phyloP scores from a whole-genome alignment of 371 early-diverging fungal species.

The Mucor mucedo region DNA sequence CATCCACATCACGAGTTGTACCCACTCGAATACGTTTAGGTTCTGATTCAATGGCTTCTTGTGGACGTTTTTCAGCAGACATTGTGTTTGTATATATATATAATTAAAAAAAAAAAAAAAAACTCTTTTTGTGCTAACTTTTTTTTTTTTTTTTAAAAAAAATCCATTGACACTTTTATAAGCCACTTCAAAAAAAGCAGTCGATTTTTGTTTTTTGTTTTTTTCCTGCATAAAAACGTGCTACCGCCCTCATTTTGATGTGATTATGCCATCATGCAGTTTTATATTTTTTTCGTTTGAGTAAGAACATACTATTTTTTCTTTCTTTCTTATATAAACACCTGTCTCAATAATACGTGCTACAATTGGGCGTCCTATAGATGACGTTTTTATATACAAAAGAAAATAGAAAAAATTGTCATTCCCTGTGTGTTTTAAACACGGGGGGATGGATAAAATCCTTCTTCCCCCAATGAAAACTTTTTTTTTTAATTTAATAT shows the following conservation, averaged over 20 bases:
- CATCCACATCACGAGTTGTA: conserved; percentile 52
- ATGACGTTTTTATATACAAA: no score
- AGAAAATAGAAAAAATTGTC: no score
- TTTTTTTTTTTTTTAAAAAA: background rate
- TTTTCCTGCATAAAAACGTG: background rate
- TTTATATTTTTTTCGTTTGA: no score
- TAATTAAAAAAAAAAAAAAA: conserved; percentile 10
- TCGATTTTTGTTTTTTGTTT: conserved; percentile 1
- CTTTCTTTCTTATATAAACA: no score
- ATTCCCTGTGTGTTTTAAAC: no score
- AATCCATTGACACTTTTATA: background rate
- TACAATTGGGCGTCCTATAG: no score
- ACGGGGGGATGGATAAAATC: no score
- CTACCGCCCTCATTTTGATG: no score
- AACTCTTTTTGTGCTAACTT: background rate
- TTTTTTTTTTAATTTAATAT: background rate
- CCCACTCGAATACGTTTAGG: conserved; percentile 57
- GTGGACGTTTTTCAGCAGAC: conserved; percentile 28
- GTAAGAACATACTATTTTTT: no score
- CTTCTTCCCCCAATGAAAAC: no score
- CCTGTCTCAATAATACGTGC: no score
- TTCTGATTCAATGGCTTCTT: conserved; percentile 25
- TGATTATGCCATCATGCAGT: no score
- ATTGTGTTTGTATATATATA: conserved; percentile 1
- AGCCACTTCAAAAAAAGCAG: conserved; percentile 8